phyloP scores from a whole-genome alignment of 495 filamentous ascomycete genomes.

The Penicillium alfredii region DNA sequence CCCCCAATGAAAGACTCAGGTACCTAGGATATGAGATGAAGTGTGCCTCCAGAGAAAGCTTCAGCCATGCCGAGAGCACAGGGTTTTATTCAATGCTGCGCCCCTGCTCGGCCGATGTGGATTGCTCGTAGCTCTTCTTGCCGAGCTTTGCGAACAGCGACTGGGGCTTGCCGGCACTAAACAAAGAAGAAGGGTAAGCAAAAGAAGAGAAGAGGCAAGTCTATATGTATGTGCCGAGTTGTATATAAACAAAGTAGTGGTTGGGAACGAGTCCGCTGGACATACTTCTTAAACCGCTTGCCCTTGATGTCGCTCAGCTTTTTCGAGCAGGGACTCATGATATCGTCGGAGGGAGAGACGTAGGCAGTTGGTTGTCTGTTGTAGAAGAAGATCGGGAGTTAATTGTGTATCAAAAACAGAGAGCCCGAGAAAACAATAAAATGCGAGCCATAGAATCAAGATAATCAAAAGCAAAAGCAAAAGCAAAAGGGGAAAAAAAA shows the following conservation, averaged over 20 bases:
- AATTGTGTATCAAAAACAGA: too few relatives aligned
- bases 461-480: too few relatives aligned
- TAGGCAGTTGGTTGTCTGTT: conserved; percentile 56
- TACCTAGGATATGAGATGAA: too few relatives aligned
- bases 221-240: too few relatives aligned
- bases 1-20: background rate
- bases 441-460: too few relatives aligned
- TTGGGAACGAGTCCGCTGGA: too few relatives aligned
- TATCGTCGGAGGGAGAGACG: conserved; percentile 85
- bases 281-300: conserved; percentile 63
- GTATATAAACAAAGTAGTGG: too few relatives aligned
- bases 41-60: too few relatives aligned
- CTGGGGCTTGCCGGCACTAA: conserved; percentile 43
- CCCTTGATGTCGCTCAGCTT: conserved; percentile 80
- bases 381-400: too few relatives aligned
- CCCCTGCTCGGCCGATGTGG: conserved; percentile 20
- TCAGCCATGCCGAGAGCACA: too few relatives aligned
- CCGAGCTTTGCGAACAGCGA: conserved; percentile 46
- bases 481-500: too few relatives aligned
- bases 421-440: too few relatives aligned
- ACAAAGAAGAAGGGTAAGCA: background rate
- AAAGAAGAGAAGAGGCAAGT: background rate
- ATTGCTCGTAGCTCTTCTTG: conserved; percentile 47
- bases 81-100: conserved; percentile 15
- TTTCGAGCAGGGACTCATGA: conserved; percentile 90